phyloP scores from a whole-genome alignment of 1,284 basidiomycete genomes.

The Ganoderma multipileum region DNA sequence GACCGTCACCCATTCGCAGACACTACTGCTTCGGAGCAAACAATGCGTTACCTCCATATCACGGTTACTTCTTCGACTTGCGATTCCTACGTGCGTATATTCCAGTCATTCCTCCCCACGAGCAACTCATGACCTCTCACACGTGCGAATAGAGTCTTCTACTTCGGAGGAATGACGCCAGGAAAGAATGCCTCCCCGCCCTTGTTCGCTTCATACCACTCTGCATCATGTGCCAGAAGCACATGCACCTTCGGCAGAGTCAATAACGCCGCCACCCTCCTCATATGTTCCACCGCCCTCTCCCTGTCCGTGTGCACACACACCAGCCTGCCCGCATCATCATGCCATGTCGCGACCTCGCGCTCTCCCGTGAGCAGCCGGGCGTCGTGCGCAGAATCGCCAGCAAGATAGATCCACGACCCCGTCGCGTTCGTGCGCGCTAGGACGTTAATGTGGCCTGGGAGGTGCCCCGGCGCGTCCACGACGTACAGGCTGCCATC shows the following conservation, averaged over 20 bases:
- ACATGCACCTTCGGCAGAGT: constrained; percentile 50
- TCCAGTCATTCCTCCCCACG: background rate
- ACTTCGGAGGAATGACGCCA: constrained; percentile 11
- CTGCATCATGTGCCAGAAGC: constrained; percentile 57
- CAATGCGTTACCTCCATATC: background rate
- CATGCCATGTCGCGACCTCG: constrained; percentile 44
- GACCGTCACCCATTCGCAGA: background rate
- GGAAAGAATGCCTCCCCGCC: constrained; percentile 22
- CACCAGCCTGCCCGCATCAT: constrained; percentile 29
- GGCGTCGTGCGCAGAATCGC: constrained; percentile 61
- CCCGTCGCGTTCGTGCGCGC: constrained; percentile 61
- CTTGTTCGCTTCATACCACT: constrained; percentile 48
- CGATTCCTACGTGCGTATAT: background rate
- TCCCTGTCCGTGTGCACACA: constrained; percentile 54
- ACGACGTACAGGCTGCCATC: constrained; percentile 65
- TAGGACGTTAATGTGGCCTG: constrained; percentile 59
- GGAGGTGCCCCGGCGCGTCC: constrained; percentile 59
- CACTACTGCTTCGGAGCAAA: background rate
- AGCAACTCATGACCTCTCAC: background rate
- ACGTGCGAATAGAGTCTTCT: background rate
- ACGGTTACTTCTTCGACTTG: background rate
- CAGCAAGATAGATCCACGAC: constrained; percentile 62
- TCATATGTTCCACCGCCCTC: constrained; percentile 49
- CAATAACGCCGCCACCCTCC: constrained; percentile 45
- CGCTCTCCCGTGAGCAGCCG: constrained; percentile 55